Base-by-base conservation (phyloP, 2,329 filamentous ascomycete species). In the Scedosporium minutisporum region DNA sequence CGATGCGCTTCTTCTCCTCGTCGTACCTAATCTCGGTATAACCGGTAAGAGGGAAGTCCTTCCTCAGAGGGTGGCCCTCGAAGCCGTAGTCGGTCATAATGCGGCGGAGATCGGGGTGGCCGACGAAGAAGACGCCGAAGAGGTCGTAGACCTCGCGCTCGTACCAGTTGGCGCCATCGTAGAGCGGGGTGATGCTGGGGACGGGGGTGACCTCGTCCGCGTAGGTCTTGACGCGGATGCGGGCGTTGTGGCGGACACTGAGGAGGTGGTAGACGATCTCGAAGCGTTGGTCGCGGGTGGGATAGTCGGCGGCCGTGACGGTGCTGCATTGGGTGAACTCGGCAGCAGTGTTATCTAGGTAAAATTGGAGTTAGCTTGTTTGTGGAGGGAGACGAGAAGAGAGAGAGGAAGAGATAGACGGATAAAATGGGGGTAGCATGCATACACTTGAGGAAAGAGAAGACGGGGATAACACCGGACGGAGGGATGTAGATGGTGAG, bases 41-140 rank as follows among this genome's bases (percentile, higher is more conserved):
- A 58, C 95, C 95, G 2, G 95, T 97, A 74, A 99, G 79, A 23
- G 95, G 95, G 80, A 99, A 99, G 74, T 99, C 95, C 81, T 99
- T 99, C 73, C 96, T 86, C 73, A 99, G 80, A 51, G 95, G 95
- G 79, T 99, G 95, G 61, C 95, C 95, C 75, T 99, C 96, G 72
- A 99, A 99, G 61, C 95, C 95, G 76, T 99, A 99, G 76, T 99
- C 95, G 67, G 95, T 99, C 93, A 99, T 96, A 79, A 99, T 97
- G 69, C 95, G 87, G 75, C 95, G 87, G 69, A 99, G 82, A 79
- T 99, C 96, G 46, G 95, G 95, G 80, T 99, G 95, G 65, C 89
- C 91, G 62, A 88, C 83, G 78, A 99, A 99, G 82, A 97, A 97
- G 68, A 99, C 92, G 66, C 95, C 95, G 73, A 96, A 99, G 71